These are phyloP conservation scores for Fusarium sp. DNA, from an alignment of 2,329 filamentous ascomycete species.

Conservation along the genomic window DNA sequence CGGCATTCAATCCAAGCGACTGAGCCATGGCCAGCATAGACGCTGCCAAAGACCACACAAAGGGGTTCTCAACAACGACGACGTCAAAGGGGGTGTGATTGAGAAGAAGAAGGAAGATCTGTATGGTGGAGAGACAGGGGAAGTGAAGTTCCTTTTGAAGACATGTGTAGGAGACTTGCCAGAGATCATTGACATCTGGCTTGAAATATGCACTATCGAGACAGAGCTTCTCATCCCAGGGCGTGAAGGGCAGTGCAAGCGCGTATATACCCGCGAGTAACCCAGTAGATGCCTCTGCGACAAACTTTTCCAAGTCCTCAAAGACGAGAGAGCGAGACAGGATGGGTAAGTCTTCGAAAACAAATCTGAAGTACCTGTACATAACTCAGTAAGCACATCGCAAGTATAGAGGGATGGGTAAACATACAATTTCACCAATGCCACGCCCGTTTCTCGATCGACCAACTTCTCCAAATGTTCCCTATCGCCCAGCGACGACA, in stretches of 20 bases:
- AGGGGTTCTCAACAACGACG: neutral
- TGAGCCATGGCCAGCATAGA: neutral
- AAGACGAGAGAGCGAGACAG: neutral
- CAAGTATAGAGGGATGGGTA: accelerated
- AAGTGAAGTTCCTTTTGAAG: neutral
- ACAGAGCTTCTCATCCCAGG: conserved; percentile 4
- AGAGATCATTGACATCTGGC: neutral
- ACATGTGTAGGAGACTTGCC: neutral
- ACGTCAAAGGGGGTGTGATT: neutral
- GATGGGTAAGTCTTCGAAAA: neutral
- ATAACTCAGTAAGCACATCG: neutral
- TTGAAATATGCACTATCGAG: conserved; percentile 6
- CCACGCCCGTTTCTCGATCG: neutral
- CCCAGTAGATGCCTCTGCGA: neutral
- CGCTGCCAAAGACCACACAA: neutral
- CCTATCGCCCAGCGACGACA: neutral
- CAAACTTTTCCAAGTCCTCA: neutral
- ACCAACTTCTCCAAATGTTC: neutral
- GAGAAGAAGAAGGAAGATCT: neutral
- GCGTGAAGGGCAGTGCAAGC: neutral
- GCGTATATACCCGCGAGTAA: neutral
- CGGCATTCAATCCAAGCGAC: neutral
- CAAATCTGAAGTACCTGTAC: neutral
- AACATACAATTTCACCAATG: neutral
- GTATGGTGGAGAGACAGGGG: neutral